Evolutionary conservation across 441 rosid species (phyloP).

Genomic region (Caryocar brasiliense): DNA sequence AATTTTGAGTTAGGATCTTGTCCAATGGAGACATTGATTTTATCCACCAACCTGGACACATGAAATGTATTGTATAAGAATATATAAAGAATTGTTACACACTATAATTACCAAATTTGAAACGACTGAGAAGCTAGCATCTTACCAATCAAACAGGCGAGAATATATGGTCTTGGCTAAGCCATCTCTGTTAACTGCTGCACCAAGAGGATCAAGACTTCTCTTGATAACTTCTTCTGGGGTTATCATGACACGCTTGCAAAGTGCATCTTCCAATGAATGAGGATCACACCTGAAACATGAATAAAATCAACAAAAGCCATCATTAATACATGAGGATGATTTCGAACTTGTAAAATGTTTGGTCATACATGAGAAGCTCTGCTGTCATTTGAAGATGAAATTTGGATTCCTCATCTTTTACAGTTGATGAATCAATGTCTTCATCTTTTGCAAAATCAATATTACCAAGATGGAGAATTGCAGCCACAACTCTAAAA

Average conservation of each 20-base stretch:
- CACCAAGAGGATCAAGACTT: conserved; percentile 73
- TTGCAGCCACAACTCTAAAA: conserved; percentile 80
- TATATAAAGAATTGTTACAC: background rate
- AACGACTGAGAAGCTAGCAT: conserved; percentile 7
- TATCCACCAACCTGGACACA: conserved; percentile 69
- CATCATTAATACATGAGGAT: conserved; percentile 1
- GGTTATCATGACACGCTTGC: conserved; percentile 74
- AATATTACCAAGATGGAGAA: conserved; percentile 88
- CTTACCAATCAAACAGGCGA: conserved; percentile 76
- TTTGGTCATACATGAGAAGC: conserved; percentile 52
- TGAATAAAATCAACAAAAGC: conserved; percentile 2
- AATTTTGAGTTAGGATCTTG: conserved; percentile 69
- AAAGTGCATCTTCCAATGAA: conserved; percentile 64
- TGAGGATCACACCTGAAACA: conserved; percentile 61
- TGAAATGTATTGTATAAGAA: background rate
- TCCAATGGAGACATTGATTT: conserved; percentile 80
- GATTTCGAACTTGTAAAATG: conserved; percentile 13
- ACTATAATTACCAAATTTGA: background rate
- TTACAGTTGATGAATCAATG: conserved; percentile 55
- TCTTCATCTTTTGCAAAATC: conserved; percentile 63
- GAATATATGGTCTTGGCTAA: conserved; percentile 87
- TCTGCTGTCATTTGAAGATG: conserved; percentile 77
- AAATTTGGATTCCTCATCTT: conserved; percentile 51
- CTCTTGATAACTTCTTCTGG: conserved; percentile 79
- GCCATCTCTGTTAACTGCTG: conserved; percentile 78